phyloP scores from a whole-genome alignment of 768 basidiomycete species.

The Rickenella mellea region DNA sequence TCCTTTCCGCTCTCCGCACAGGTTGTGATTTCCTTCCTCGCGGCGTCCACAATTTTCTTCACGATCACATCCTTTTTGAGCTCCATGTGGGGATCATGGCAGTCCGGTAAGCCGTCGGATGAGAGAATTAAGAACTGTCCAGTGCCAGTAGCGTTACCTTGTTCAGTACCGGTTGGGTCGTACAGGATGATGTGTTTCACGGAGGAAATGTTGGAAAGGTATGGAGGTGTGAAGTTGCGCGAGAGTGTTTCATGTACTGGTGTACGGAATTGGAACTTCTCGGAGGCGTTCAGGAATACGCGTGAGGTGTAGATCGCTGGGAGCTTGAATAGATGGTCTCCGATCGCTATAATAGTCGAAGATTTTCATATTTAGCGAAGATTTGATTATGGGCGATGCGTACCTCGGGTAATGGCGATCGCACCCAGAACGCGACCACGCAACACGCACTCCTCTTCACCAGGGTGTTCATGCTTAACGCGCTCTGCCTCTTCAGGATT shows the following conservation, averaged over 20 bases:
- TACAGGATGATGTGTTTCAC: constrained; percentile 29
- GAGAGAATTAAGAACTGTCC: constrained; percentile 35
- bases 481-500: constrained; percentile 59
- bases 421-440: constrained; percentile 67
- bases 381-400: constrained; percentile 17
- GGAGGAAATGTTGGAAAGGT: constrained; percentile 36
- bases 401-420: constrained; percentile 70
- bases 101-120: constrained; percentile 42
- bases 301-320: constrained; percentile 36
- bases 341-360: constrained; percentile 29
- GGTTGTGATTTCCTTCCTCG: no score
- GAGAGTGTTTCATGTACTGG: constrained; percentile 31
- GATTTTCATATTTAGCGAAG: constrained; percentile 3
- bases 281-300: constrained; percentile 33
- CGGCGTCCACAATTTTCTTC: no score
- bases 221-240: constrained; percentile 44
- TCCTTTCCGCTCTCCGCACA: no score
- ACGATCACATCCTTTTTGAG: constrained; percentile 8
- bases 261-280: constrained; percentile 25
- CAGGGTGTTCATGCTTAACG: constrained; percentile 54
- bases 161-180: neutral
- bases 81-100: constrained; percentile 25
- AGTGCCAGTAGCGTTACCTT: neutral
- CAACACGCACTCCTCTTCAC: constrained; percentile 57
- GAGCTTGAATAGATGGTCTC: constrained; percentile 46